Percentiles rank a stretch among this genome's conserved stretches.
phyloP scores from a whole-genome alignment of 805 yeast genomes.

The Sungouiozyma ichnusensis region DNA sequence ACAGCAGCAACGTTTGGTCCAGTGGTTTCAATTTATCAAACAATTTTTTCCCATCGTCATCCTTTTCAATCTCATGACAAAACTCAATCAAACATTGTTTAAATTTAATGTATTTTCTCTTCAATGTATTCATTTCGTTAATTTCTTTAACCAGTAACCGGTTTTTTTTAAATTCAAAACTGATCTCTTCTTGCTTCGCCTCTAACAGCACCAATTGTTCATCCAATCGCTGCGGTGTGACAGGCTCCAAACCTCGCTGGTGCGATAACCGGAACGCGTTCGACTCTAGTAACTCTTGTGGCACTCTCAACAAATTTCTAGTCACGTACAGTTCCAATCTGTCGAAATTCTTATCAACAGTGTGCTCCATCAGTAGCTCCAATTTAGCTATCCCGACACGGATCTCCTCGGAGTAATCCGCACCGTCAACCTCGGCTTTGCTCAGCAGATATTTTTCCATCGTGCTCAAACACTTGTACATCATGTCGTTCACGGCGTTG shows the following conservation, averaged over 20 bases:
- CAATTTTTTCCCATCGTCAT: not conserved
- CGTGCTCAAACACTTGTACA: constrained; percentile 73
- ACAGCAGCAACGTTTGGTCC: not conserved
- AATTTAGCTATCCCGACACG: constrained; percentile 70
- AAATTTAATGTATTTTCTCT: constrained; percentile 17
- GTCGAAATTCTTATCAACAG: constrained; percentile 76
- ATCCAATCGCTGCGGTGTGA: not conserved
- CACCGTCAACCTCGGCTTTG: constrained; percentile 12
- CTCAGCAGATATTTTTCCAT: constrained; percentile 52
- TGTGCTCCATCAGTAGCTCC: constrained; percentile 63
- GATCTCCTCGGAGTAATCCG: constrained; percentile 41
- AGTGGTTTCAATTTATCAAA: not conserved
- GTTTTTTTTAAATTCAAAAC: constrained; percentile 12
- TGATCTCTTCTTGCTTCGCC: constrained; percentile 15
- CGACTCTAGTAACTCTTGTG: constrained; percentile 47
- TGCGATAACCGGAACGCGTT: constrained; percentile 65
- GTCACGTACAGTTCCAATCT: constrained; percentile 73
- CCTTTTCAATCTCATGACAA: not conserved
- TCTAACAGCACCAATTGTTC: constrained; percentile 9
- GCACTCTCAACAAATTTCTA: constrained; percentile 65
- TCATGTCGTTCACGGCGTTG: constrained; percentile 73
- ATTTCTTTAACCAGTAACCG: constrained; percentile 11
- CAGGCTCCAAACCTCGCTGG: constrained; percentile 42
- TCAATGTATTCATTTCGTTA: constrained; percentile 8
- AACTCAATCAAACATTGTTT: constrained; percentile 8